Evolutionary conservation across 139 green algal genomes (phyloP), one percentile per base, ranked within the genome.

Genomic region (Astrephomene gubernaculifera): DNA sequence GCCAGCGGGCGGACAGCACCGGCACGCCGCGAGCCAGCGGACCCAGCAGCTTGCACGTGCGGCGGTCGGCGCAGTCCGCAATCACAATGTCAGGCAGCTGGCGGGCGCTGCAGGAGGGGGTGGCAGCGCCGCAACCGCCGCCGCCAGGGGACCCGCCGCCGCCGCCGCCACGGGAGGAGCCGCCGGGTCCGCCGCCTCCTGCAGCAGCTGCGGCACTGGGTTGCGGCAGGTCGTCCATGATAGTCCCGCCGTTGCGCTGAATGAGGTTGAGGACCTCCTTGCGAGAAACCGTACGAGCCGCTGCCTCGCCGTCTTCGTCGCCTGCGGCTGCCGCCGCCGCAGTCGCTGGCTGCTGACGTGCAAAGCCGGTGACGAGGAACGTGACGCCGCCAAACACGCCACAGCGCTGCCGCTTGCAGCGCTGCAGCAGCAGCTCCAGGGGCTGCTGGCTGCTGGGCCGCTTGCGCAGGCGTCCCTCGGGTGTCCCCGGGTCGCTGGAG

Each of bases 141-240:
- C 24, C 39, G 2, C 39, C 41, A 21, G 2, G 3, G 8, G 70
- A 17, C 49, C 49, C 31, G 31, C 49, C 53, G 52, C 52, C 53
- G 24, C 35, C 53, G 52, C 7, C 41, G 3, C 17, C 57, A 39
- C n/a, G 29, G 8, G 61, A 7, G 33, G 38, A n/a, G n/a, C n/a
- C n/a, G n/a, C n/a, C n/a, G n/a, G n/a, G n/a, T n/a, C n/a, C n/a
- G n/a, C n/a, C n/a, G n/a, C n/a, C n/a, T n/a, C n/a, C n/a, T n/a
- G n/a, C n/a, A n/a, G n/a, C n/a, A n/a, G 1, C 7, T 36, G 33
- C 45, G 41, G 17, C 43, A 25, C 25, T 6, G n/a, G 60, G 78
- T 31, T 63, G 41, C 78, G 78, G 78, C 43, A 84, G 60, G 31
- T 84, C 78, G 2, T 84, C 78, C 78, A 84, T 84, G 14, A 84